phyloP scores from a whole-genome alignment of 192 early-diverging fungal species.

The Coemansia sp. region DNA sequence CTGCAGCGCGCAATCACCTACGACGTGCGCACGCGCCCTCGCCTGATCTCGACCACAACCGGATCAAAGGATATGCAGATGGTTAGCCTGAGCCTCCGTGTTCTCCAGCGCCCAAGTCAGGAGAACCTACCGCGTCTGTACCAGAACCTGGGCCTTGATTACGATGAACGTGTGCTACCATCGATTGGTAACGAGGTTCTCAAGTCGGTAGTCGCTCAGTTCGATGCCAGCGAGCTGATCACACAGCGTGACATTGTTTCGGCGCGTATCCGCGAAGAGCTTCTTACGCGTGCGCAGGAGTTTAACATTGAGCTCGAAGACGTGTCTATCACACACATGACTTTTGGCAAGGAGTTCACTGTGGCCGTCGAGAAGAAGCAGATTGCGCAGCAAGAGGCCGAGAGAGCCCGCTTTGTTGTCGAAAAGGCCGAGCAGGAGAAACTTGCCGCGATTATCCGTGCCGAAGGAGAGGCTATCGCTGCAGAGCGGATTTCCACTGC shows the following conservation, averaged over 20 bases:
- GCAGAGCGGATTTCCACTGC: slow-evolving; percentile 91
- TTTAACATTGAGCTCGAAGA: slow-evolving; percentile 97
- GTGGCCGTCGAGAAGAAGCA: slow-evolving; percentile 98
- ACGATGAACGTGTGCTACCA: slow-evolving; percentile 96
- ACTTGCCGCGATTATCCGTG: slow-evolving; percentile 93
- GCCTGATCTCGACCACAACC: slow-evolving; percentile 98
- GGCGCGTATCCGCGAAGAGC: slow-evolving; percentile 87
- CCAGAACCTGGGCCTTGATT: slow-evolving; percentile 90
- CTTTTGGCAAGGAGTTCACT: slow-evolving; percentile 98
- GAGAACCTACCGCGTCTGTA: slow-evolving; percentile 79
- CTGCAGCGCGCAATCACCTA: slow-evolving; percentile 86
- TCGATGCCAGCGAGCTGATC: slow-evolving; percentile 96
- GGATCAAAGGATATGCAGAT: slow-evolving; percentile 99
- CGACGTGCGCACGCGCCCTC: slow-evolving; percentile 93
- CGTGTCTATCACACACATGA: slow-evolving; percentile 98
- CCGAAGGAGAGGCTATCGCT: slow-evolving; percentile 95
- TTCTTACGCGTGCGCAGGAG: slow-evolving; percentile 88
- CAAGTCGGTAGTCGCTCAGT: slow-evolving; percentile 97
- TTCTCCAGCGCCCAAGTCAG: slow-evolving; percentile 85
- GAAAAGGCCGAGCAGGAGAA: slow-evolving; percentile 99
- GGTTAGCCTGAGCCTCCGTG: slow-evolving; percentile 91
- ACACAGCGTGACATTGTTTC: slow-evolving; percentile 97
- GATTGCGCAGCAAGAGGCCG: slow-evolving; percentile 99
- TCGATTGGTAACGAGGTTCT: slow-evolving; percentile 99
- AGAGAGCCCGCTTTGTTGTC: slow-evolving; percentile 97